Base-by-base conservation (phyloP, 2,329 filamentous ascomycete genomes). In the Phialocephala subalpina region DNA sequence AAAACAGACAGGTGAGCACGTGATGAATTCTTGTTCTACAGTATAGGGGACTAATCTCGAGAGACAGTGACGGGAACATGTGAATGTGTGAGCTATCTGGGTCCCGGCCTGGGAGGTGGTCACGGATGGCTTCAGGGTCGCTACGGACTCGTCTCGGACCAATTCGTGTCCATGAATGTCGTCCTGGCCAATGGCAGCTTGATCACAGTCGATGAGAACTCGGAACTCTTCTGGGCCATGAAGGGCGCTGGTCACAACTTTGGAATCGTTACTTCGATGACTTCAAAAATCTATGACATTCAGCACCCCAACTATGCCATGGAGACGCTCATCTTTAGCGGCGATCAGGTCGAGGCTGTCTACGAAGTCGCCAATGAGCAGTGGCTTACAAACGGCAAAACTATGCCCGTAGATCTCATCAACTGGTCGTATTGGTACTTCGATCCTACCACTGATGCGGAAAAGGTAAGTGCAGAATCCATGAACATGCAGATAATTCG, bases 211-310 rank as follows among this genome's bases (percentile, higher is more conserved):
- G 29, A 58, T 20, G 73, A 62, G 45, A 75, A 77, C 8, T 80
- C 81, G 0, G 85, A 88, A 40, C 79, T 88, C 9, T 88, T 80
- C 73, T 89, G 85, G 86, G 86, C 79, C 0, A 79, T 88, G 69
- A 78, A 79, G 58, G 86, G 86, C 4, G 86, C 85, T 1, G 86
- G 85, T 0, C 83, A 87, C 65, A 88, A 87, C 74, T 87, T 88
- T 65, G 86, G 86, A 47, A 81, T 88, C 61, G 82, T 87, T 18
- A 86, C 82, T 1, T 80, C 80, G 1, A 75, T 82, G 11, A 81
- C 78, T 0, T 77, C 77, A 20, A 82, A 83, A 72, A 80, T 86
- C 58, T 84, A 83, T 69, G 79, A 33, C 29, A 33, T 33, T 33
- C 4, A 33, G 29, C 4, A 76, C 70, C 66, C 65, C 29, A 73